Evolutionary conservation across 2,329 filamentous ascomycete species (phyloP).

Genomic region (Cladosporium oxysporum): DNA sequence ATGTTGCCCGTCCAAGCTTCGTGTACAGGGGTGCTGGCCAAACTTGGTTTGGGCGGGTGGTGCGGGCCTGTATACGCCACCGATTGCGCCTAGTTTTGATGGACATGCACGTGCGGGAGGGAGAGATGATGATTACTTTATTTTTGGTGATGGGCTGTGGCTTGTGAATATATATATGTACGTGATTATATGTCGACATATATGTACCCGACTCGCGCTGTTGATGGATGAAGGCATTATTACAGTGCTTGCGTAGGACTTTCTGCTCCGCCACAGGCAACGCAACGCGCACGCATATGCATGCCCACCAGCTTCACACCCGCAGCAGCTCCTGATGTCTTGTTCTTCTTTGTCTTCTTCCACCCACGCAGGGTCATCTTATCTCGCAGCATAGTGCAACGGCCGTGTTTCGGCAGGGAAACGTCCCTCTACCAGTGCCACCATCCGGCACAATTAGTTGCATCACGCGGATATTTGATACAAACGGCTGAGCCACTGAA

Average conservation of each 20-base stretch:
- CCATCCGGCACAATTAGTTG: neutral
- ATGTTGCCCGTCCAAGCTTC: conserved; percentile 9
- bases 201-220: neutral
- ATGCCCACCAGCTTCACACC: neutral
- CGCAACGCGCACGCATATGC: neutral
- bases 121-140: neutral
- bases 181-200: neutral
- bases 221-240: neutral
- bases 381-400: neutral
- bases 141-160: neutral
- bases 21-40: neutral
- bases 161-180: neutral
- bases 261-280: neutral
- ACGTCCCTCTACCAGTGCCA: neutral
- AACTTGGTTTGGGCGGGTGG: neutral
- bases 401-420: neutral
- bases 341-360: conserved; percentile 1
- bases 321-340: neutral
- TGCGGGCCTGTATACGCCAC: neutral
- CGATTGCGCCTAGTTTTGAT: neutral
- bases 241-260: neutral
- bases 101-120: neutral
- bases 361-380: neutral
- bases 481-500: neutral
- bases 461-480: neutral